Evolutionary conservation across 352 stramenopile genomes (phyloP).

Genomic region (Phytophthora multivora): DNA sequence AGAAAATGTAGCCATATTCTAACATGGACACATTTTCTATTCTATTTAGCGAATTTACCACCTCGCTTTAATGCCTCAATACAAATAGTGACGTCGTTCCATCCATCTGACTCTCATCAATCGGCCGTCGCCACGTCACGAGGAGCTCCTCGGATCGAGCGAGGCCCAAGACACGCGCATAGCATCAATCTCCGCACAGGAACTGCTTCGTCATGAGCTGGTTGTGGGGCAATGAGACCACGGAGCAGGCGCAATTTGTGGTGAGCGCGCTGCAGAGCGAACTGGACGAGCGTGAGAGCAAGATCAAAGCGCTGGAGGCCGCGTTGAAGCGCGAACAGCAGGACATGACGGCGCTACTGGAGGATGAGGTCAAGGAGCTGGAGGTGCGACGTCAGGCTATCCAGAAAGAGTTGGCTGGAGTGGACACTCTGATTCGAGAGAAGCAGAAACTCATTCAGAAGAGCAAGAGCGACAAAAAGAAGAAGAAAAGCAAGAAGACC

Average conservation of each 20-base stretch:
- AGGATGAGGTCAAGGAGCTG: constrained; percentile 72
- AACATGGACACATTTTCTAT: constrained; percentile 4
- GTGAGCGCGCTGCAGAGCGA: constrained; percentile 82
- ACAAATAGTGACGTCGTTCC: constrained; percentile 16
- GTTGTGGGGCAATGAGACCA: constrained; percentile 87
- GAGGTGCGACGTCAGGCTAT: constrained; percentile 50
- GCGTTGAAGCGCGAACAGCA: constrained; percentile 79
- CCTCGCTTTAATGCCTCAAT: neutral
- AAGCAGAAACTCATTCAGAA: constrained; percentile 69
- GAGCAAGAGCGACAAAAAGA: constrained; percentile 55
- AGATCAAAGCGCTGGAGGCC: constrained; percentile 80
- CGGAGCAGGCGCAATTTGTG: constrained; percentile 85
- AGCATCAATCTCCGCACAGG: too few relatives aligned
- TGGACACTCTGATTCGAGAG: constrained; percentile 61
- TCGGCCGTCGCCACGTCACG: constrained; percentile 27
- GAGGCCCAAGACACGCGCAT: constrained; percentile 1
- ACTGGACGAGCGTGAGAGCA: constrained; percentile 79
- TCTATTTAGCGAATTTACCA: too few relatives aligned
- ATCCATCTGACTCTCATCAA: constrained; percentile 22
- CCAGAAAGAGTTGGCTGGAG: constrained; percentile 47
- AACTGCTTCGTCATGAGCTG: constrained; percentile 56
- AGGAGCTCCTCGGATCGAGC: neutral
- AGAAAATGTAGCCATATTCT: constrained; percentile 6
- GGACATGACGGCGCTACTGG: constrained; percentile 60
- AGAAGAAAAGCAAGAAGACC: constrained; percentile 44